Evolutionary conservation across 208 protist genomes (phyloP), one percentile per base, ranked within the genome.

Genomic region (Lotmaria passim): DNA sequence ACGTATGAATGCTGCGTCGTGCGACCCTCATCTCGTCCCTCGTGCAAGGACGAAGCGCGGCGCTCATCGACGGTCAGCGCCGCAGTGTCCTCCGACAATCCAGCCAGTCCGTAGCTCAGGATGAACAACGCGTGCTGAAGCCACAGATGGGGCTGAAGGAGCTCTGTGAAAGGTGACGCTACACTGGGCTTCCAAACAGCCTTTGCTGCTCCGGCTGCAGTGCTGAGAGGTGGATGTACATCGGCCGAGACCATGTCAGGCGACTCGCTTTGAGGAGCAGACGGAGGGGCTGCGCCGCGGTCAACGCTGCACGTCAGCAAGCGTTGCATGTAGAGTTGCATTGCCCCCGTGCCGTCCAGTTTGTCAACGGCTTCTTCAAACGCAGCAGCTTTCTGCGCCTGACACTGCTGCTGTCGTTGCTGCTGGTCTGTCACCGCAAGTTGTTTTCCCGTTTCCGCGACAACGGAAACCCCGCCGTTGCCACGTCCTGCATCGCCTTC

Each of bases 91-190:
- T 36, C 57, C 8, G 36, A 7, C 3, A 39, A 26, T 5, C 59
- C 61, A 2, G 66, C 44, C 14, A 55, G 28, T 17, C 67, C 78
- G 44, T 79, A 72, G 46, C 67, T 63, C 36, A 86, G 53, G n/a
- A 90, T 69, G 58, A 90, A 86, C 0, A 82, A 62, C 24, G 77
- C 39, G 63, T 90, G 84, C 11, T 67, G 73, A n/a, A 85, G 46
- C 84, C 84, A 90, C 17, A 31, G 60, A 31, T 52, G 46, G 15
- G 46, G 60, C 28, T 24, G 60, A 3, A 53, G 34, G 10, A 57
- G 60, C 31, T 53, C 23, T 2, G 44, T 31, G 12, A 57, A 57
- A 15, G 47, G 11, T 0, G 12, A 11, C 15, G 47, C 6, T n/a
- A 19, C 23, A 21, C 11, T 28, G 11, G 2, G 30, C n/a, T n/a